Conservation (phyloP, 345 rosid genomes). For the Bretschneidera sinensis region DNA sequence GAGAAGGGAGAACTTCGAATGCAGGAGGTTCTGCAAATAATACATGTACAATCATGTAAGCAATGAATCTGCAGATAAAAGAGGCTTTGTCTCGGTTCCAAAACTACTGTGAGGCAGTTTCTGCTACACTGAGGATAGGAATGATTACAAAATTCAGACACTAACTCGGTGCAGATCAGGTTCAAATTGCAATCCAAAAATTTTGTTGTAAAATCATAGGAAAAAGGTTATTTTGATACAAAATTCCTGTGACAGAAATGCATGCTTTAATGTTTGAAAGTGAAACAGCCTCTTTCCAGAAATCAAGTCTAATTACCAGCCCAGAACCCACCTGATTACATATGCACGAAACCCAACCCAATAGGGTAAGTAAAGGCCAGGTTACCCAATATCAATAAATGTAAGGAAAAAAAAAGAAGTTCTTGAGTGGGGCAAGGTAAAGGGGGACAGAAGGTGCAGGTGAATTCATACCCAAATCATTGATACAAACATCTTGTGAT, state of each 20-base stretch:
- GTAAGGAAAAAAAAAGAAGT: neutral
- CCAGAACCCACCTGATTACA: slow-evolving; percentile 1
- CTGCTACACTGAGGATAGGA: neutral
- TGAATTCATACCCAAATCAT: slow-evolving; percentile 71
- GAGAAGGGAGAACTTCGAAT: slow-evolving; percentile 85
- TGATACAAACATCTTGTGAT: slow-evolving; percentile 80
- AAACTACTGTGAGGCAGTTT: neutral
- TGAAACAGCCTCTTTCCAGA: neutral
- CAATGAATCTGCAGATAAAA: neutral
- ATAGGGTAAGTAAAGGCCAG: neutral
- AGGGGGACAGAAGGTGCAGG: neutral
- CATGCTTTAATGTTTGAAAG: neutral
- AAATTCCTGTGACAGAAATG: slow-evolving; percentile 1
- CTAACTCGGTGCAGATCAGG: neutral
- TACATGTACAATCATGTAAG: slow-evolving; percentile 13
- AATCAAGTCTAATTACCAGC: slow-evolving; percentile 4
- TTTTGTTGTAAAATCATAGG: neutral
- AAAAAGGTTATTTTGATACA: slow-evolving; percentile 6
- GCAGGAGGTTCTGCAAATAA: slow-evolving; percentile 79
- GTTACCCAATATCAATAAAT: neutral
- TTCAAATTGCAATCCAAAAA: neutral
- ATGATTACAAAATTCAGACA: neutral
- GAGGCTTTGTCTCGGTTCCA: neutral
- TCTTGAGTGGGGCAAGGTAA: neutral
- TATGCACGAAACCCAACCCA: slow-evolving; percentile 1